Conservation (phyloP, 2,329 filamentous ascomycete genomes). For the Lachnellula subtilissima region DNA sequence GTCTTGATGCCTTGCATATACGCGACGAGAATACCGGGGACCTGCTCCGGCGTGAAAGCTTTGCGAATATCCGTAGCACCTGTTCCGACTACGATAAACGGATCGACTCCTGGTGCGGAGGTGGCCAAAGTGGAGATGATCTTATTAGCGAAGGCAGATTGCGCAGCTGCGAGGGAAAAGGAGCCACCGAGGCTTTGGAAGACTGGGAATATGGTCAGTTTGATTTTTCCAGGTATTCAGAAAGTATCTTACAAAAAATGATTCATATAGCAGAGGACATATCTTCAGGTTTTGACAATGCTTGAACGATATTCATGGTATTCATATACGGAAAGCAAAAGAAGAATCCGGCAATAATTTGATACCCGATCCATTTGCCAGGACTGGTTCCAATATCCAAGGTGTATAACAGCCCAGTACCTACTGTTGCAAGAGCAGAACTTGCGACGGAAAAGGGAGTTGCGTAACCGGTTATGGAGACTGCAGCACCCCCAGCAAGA, state of each 20-base stretch:
- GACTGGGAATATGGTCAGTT: constrained; percentile 31
- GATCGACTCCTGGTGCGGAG: constrained; percentile 34
- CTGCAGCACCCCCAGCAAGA: constrained; percentile 37
- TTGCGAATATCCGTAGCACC: constrained; percentile 51
- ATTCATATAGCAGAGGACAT: constrained; percentile 7
- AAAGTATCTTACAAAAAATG: not conserved
- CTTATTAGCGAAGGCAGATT: constrained; percentile 42
- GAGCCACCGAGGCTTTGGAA: constrained; percentile 45
- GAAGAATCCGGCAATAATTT: constrained; percentile 13
- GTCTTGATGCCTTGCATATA: constrained; percentile 62
- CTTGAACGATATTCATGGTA: constrained; percentile 42
- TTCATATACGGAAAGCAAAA: constrained; percentile 17
- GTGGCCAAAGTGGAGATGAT: constrained; percentile 34
- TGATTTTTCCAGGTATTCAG: too few relatives aligned
- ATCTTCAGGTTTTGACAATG: constrained; percentile 8
- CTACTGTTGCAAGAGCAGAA: constrained; percentile 25
- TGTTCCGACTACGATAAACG: constrained; percentile 36
- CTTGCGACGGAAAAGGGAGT: constrained; percentile 24
- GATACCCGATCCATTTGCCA: constrained; percentile 18
- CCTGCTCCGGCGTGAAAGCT: constrained; percentile 41
- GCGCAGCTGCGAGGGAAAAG: constrained; percentile 42
- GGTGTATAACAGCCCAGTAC: constrained; percentile 31
- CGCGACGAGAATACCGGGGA: constrained; percentile 48
- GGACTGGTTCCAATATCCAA: constrained; percentile 16
- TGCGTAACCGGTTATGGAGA: constrained; percentile 28